Conservation (phyloP, 345 rosid species). For the Populus davidiana region DNA sequence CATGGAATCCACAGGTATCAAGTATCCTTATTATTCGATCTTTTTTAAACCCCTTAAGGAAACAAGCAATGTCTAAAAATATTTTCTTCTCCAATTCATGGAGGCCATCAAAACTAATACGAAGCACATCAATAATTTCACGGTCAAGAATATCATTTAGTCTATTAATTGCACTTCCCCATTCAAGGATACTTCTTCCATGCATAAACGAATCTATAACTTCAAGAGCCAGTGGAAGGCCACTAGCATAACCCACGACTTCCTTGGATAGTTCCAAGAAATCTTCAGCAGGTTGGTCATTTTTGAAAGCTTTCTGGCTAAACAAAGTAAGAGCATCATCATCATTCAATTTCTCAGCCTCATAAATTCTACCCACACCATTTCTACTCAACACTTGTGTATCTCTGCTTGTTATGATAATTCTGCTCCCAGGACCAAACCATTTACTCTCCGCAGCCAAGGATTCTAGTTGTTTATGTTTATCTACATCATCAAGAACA, state of each 20-base stretch:
- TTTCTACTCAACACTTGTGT: not conserved
- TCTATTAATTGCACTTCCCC: constrained; percentile 9
- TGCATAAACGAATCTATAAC: constrained; percentile 7
- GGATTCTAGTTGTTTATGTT: not conserved
- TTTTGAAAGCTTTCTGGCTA: constrained; percentile 5
- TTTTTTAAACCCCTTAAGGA: not conserved
- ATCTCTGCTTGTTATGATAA: constrained; percentile 19
- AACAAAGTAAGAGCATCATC: constrained; percentile 7
- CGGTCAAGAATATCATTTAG: not conserved
- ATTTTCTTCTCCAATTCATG: constrained; percentile 1
- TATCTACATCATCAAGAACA: constrained; percentile 17
- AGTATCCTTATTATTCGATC: constrained; percentile 1
- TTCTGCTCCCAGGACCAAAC: constrained; percentile 17
- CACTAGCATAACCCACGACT: constrained; percentile 10
- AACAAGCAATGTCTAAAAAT: constrained; percentile 12
- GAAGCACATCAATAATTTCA: not conserved
- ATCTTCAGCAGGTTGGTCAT: not conserved
- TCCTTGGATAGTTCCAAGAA: not conserved
- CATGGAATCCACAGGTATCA: not conserved
- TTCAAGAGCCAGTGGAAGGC: constrained; percentile 16
- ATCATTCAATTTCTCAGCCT: not conserved
- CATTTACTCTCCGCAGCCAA: not conserved
- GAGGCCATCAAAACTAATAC: constrained; percentile 4
- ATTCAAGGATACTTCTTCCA: not conserved
- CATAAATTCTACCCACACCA: not conserved